Percentiles rank a stretch among this genome's conserved stretches.
These are phyloP conservation scores for Phytopythium delawarense DNA, from an alignment of 352 stramenopile genomes.

Conservation along the genomic window DNA sequence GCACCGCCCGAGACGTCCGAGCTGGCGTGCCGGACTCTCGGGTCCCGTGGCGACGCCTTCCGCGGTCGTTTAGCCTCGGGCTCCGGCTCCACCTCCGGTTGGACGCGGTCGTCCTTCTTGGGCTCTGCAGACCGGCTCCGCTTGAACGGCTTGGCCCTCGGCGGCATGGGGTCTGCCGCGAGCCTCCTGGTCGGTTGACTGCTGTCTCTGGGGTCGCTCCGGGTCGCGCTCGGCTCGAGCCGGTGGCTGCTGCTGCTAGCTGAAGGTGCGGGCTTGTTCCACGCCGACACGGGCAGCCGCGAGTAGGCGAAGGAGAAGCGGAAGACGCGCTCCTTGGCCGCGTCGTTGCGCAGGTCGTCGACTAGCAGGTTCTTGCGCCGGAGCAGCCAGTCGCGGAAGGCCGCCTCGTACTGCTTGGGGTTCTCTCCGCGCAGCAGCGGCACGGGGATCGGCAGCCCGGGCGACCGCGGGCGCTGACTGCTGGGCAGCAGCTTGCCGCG, in stretches of 20 bases:
- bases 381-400: conserved; percentile 22
- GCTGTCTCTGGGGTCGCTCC: neutral
- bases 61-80: neutral
- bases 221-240: neutral
- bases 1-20: neutral
- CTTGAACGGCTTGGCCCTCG: neutral
- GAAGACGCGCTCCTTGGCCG: conserved; percentile 19
- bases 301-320: conserved; percentile 26
- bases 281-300: neutral
- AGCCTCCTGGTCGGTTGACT: neutral
- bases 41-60: neutral
- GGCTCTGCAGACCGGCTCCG: neutral
- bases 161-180: neutral
- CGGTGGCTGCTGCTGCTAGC: neutral
- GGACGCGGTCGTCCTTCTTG: neutral
- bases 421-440: conserved; percentile 11
- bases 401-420: conserved; percentile 21
- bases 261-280: neutral
- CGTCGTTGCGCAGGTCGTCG: conserved; percentile 12
- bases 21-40: neutral
- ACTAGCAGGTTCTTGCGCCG: conserved; percentile 4
- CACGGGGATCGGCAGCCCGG: neutral
- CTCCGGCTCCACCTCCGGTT: neutral
- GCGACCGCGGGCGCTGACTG: neutral
- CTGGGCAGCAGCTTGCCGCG: neutral